A percentile compares a stretch with the other conserved stretches of the same genome.
These are phyloP conservation scores for Talaromyces piceae DNA, from an alignment of 2,329 filamentous ascomycete species.

Conservation along the genomic window DNA sequence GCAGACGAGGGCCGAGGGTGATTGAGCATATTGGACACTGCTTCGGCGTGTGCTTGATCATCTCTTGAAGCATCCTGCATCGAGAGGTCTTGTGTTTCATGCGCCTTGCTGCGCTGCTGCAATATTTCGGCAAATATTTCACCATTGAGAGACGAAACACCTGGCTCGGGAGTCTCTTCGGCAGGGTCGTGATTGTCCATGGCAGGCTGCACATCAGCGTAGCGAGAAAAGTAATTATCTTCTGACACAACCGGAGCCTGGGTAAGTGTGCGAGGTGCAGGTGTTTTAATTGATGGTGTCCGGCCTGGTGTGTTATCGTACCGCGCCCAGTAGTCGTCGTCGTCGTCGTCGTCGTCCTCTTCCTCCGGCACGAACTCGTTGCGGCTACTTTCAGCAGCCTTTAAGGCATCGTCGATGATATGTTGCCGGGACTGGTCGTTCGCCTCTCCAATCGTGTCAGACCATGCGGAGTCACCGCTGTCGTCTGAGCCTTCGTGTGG, in stretches of 20 bases:
- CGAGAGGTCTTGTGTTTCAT: conserved; percentile 14
- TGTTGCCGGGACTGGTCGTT: conserved; percentile 39
- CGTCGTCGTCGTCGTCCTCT: conserved; percentile 47
- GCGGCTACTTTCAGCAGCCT: conserved; percentile 20
- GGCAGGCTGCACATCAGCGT: conserved; percentile 57
- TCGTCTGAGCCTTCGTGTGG: conserved; percentile 44
- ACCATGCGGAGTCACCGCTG: conserved; percentile 47
- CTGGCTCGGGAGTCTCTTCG: conserved; percentile 42
- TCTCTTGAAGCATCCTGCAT: conserved; percentile 18
- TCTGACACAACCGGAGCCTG: conserved; percentile 39
- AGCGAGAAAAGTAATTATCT: conserved; percentile 54
- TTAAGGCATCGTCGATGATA: conserved; percentile 29
- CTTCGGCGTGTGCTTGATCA: conserved; percentile 16
- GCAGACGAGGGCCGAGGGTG: conserved; percentile 39
- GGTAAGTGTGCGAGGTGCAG: conserved; percentile 20
- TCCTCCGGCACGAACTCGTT: conserved; percentile 15
- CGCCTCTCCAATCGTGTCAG: conserved; percentile 46
- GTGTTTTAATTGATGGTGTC: conserved; percentile 40
- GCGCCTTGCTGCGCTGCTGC: conserved; percentile 23
- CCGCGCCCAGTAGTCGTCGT: conserved; percentile 58
- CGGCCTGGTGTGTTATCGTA: conserved; percentile 51
- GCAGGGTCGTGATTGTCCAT: conserved; percentile 57
- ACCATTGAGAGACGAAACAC: conserved; percentile 49
- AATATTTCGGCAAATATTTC: conserved; percentile 39
- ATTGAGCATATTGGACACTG: conserved; percentile 24